Evolutionary conservation across 768 basidiomycete genomes (phyloP).

Genomic region (Russula abietina): DNA sequence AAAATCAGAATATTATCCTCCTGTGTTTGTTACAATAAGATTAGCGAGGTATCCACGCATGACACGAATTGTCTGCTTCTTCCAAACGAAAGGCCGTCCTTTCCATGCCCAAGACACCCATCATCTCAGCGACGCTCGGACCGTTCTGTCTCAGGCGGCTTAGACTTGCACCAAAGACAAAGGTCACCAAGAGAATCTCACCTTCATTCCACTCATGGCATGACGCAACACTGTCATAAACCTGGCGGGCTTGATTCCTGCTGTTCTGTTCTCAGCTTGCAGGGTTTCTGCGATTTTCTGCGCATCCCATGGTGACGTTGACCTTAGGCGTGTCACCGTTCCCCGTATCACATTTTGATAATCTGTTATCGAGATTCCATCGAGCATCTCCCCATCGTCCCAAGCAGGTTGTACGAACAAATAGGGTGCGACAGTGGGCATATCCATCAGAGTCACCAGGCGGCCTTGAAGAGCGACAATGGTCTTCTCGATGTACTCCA

Average conservation of each 20-base stretch:
- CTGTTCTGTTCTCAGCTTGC: slow-evolving; percentile 39
- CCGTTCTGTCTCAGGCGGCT: slow-evolving; percentile 28
- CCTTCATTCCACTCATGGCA: slow-evolving; percentile 80
- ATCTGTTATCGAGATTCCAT: slow-evolving; percentile 36
- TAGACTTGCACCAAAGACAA: background rate
- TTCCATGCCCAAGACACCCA: slow-evolving; percentile 30
- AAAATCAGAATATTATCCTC: background rate
- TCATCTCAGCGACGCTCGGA: slow-evolving; percentile 32
- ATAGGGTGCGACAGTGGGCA: slow-evolving; percentile 62
- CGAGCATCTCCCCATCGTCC: slow-evolving; percentile 48
- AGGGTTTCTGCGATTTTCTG: slow-evolving; percentile 37
- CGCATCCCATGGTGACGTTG: slow-evolving; percentile 35
- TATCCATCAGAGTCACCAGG: slow-evolving; percentile 61
- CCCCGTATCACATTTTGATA: slow-evolving; percentile 37
- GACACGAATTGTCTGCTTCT: slow-evolving; percentile 10
- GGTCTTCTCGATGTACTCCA: slow-evolving; percentile 18
- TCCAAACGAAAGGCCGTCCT: slow-evolving; percentile 28
- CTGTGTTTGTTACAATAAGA: background rate
- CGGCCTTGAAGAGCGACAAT: slow-evolving; percentile 51
- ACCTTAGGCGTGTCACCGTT: slow-evolving; percentile 30
- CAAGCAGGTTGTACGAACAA: slow-evolving; percentile 73
- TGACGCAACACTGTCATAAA: slow-evolving; percentile 73
- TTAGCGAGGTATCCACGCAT: slow-evolving; percentile 11
- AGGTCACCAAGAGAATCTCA: slow-evolving; percentile 27
- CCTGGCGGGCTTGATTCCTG: slow-evolving; percentile 40